These are phyloP conservation scores for Nakaseomyces delphensis DNA, from an alignment of 1,139 yeast species.

Conservation along the genomic window DNA sequence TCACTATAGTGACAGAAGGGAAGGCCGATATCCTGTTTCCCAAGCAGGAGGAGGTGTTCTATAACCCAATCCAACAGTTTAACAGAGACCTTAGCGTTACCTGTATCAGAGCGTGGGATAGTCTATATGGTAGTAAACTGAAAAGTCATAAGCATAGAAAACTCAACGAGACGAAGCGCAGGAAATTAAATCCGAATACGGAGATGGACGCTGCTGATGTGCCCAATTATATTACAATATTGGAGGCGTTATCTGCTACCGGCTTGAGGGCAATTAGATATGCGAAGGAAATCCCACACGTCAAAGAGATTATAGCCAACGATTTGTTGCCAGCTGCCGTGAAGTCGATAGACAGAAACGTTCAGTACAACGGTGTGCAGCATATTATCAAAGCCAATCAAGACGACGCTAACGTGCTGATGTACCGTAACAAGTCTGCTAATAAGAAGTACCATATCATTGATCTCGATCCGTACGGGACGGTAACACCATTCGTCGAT, in stretches of 20 bases:
- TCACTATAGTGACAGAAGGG: conserved; percentile 62
- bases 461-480: conserved; percentile 95
- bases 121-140: conserved; percentile 38
- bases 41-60: conserved; percentile 70
- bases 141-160: conserved; percentile 26
- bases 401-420: conserved; percentile 82
- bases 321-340: conserved; percentile 85
- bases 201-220: no score
- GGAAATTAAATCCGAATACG: conserved; percentile 14
- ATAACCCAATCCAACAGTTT: conserved; percentile 94
- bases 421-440: conserved; percentile 44
- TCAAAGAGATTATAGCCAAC: conserved; percentile 70
- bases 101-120: conserved; percentile 80
- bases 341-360: conserved; percentile 64
- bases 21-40: conserved; percentile 72
- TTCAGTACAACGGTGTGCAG: conserved; percentile 52
- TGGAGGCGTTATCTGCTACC: conserved; percentile 91
- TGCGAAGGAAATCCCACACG: conserved; percentile 78
- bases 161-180: conserved; percentile 15
- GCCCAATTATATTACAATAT: conserved; percentile 51
- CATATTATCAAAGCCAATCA: conserved; percentile 52
- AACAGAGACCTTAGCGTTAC: conserved; percentile 83
- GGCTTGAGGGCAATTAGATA: conserved; percentile 91
- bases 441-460: conserved; percentile 61
- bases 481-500: conserved; percentile 91